A percentile compares a stretch with the other conserved stretches of the same genome.
Evolutionary conservation across 305 asterid genomes (phyloP).

Genomic region (Stenogyne calaminthoides): DNA sequence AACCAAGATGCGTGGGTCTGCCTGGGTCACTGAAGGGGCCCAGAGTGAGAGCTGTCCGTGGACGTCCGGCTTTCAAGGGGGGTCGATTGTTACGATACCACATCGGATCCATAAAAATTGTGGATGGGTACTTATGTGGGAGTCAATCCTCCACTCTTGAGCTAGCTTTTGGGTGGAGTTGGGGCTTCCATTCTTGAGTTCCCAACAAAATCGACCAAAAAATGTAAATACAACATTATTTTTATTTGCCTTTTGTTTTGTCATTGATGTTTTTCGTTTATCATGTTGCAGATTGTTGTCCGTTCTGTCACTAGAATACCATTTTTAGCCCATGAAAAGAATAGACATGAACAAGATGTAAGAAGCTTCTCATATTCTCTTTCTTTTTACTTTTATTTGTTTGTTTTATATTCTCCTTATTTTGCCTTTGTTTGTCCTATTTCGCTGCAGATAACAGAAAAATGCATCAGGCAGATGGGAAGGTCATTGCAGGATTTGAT

Average conservation of each 20-base stretch:
- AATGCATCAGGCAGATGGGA: constrained; percentile 76
- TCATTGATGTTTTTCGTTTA: constrained; percentile 14
- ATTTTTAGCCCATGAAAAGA: constrained; percentile 81
- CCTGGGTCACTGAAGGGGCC: too few relatives aligned
- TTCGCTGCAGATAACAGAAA: constrained; percentile 73
- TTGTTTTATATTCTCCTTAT: background rate
- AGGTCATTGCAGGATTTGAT: constrained; percentile 79
- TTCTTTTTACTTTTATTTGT: background rate
- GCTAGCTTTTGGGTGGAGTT: too few relatives aligned
- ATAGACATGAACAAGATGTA: constrained; percentile 89
- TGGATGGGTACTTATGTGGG: too few relatives aligned
- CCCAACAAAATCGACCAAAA: background rate
- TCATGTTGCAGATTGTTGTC: constrained; percentile 58
- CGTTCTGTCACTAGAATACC: constrained; percentile 68
- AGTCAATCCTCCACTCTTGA: too few relatives aligned
- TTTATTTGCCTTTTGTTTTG: constrained; percentile 11
- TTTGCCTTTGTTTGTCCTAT: background rate
- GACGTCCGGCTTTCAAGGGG: too few relatives aligned
- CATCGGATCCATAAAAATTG: too few relatives aligned
- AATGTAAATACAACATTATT: background rate
- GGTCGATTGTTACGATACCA: too few relatives aligned
- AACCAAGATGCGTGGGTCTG: too few relatives aligned
- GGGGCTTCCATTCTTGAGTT: too few relatives aligned
- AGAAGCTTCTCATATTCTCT: constrained; percentile 27
- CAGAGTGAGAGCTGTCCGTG: too few relatives aligned